Base-by-base conservation (phyloP, 345 rosid genomes). In the Salix exigua region DNA sequence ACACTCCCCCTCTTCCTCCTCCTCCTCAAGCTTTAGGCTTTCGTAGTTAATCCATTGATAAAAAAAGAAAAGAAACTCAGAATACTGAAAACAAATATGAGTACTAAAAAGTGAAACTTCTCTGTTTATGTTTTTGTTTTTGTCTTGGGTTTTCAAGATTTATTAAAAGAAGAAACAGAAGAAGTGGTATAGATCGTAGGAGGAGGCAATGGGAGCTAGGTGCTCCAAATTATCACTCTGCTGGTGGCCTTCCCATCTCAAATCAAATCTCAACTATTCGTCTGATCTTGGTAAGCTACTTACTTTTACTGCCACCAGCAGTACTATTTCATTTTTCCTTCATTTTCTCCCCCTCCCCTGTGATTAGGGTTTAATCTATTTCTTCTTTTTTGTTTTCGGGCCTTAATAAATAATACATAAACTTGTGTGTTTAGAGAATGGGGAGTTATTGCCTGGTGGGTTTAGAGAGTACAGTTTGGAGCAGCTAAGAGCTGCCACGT, bases 171-270 rank as follows among this genome's bases (percentile, higher is more conserved):
- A 51, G 58, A 51, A 51, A 51, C 58, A 51, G 23, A 19, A 51
- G 58, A 17, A 51, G 58, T 51, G 9, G n/a, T 51, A 7, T 51
- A 51, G 58, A 51, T 68, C 50, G 17, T 73, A 58, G 70, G 37
- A 66, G 25, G 64, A 14, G 26, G 66, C 60, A 88, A 94, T 94
- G 98, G 98, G 97, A 86, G 88, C 82, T 86, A 88, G 94, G 72
- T 94, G 97, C 94, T 94, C 98, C 84, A 94, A 89, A 82, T 75
- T 89, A 71, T 90, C 98, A 62, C 84, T 92, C 74, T 94, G 98
- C 77, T 91, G 90, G 91, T 94, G 92, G 94, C 90, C 95, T 71
- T 82, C 89, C 68, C 83, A 88, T 88, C 88, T 85, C 80, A 88
- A 87, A 79, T 82, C 97, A 71, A 83, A 85, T 84, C 89, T 79